Evolutionary conservation across 2,329 filamentous ascomycete genomes (phyloP), one percentile per base, ranked within the genome.

Genomic region (Rhynchosporium agropyri): DNA sequence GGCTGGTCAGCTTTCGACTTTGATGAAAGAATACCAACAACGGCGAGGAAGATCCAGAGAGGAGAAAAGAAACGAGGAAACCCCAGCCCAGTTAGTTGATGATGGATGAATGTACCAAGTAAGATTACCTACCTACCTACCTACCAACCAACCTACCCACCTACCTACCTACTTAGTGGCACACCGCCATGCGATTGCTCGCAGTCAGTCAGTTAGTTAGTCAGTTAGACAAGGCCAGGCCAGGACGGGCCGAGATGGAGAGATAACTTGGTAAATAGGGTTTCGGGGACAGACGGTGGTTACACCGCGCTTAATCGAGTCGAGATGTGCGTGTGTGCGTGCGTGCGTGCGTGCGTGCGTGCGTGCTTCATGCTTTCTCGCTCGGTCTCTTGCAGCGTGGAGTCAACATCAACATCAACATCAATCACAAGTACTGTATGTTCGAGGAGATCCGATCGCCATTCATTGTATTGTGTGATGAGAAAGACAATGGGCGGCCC

Each of bases 291-390:
- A 55, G 8, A 31, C 20, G 36, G 48, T 48, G 49, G 59, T 53
- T 43, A 63, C 56, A 43, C 60, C 62, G 64, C 64, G 64, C 62
- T 66, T 66, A 66, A 59, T 66, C 62, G 38, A 62, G 36, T 63
- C 53, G 40, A 42, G 54, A 38, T 60, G 45, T 28, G 53, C 58
- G 53, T 60, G 26, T 12, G 15, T 43, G 20, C 15, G 15, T 43
- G 20, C 15, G n/a, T 56, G 53, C 40, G 26, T 56, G 5, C 43
- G 40, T 38, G 20, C 53, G 38, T 43, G 36, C 28, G 26, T 13
- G n/a, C 26, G 33, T 1, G 29, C 3, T 5, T 20, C 43, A 43
- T 43, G 48, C 26, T 46, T 53, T 36, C 33, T 36, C 9, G 33
- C 9, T 36, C 33, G 5, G 33, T 10, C 33, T 36, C 20, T 20